Base-by-base conservation (phyloP, 2,329 filamentous ascomycete genomes). In the Colletotrichum euphorbiae region DNA sequence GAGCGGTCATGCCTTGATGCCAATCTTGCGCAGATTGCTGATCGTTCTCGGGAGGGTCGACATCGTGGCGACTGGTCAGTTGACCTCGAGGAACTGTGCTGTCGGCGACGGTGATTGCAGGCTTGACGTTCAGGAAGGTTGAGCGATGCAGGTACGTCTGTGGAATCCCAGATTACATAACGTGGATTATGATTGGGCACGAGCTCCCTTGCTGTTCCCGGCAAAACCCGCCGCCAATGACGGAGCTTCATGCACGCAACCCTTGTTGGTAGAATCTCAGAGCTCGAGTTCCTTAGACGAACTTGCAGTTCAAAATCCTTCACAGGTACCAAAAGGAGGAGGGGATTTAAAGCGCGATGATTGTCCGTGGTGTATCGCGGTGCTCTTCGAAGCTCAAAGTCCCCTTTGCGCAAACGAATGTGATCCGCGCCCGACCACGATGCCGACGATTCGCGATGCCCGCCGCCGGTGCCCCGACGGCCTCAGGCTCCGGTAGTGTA, bases 21-120 rank as follows among this genome's bases (percentile, higher is more conserved):
- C 96, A 78, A 97, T 89, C 83, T 89, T 91, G 85, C 93, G 91
- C 78, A 98, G 80, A 80, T 98, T 97, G 81, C 90, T 87, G 77
- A 98, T 82, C 28, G 95, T 98, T 82, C 96, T 91, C 73, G 90
- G 81, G 75, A 97, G 84, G 69, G 93, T 97, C 85, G 96, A 98
- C 96, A 99, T 99, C 80, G 80, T 80, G 77, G 79, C 79, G 77
- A 78, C 71, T 72, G 74, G 70, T 73, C 74, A 77, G 78, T 78
- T 71, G 75, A 71, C 70, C 69, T 72, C 68, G 65, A 70, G 63
- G 64, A 74, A 65, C 70, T 71, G 63, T 57, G 50, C 50, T 55
- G 36, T 55, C 59, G 57, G 21, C 58, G 59, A 38, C 55, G 56
- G 43, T 43, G 55, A 63, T 67, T 69, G 48, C 52, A 69, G 69